phyloP scores from a whole-genome alignment of 1,284 basidiomycete species.

The Porphyrellus sp. region DNA sequence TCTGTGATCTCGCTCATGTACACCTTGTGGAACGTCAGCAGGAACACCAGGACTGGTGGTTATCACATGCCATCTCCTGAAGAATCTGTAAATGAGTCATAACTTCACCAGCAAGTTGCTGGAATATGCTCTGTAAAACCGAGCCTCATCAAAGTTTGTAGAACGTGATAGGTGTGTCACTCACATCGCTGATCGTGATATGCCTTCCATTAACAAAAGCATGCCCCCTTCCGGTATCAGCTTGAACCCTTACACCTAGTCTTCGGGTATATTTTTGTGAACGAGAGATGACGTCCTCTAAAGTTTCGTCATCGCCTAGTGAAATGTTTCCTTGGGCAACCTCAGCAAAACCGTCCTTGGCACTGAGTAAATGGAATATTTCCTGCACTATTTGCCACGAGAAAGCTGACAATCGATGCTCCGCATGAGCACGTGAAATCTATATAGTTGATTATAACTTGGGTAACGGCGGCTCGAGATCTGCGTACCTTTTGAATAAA shows the following conservation, averaged over 20 bases:
- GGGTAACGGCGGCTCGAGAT: not conserved
- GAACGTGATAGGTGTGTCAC: constrained; percentile 26
- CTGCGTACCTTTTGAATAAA: constrained; percentile 56
- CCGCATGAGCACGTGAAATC: constrained; percentile 39
- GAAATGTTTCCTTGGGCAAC: constrained; percentile 39
- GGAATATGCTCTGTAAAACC: constrained; percentile 57
- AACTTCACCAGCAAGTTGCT: constrained; percentile 62
- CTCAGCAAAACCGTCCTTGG: constrained; percentile 37
- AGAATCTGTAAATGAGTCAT: constrained; percentile 62
- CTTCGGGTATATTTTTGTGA: constrained; percentile 52
- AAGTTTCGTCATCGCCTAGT: constrained; percentile 19
- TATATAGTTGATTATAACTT: constrained; percentile 13
- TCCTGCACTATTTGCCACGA: constrained; percentile 46
- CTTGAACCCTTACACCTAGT: constrained; percentile 39
- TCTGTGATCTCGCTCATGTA: constrained; percentile 64
- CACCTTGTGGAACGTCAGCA: constrained; percentile 44
- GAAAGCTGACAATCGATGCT: constrained; percentile 37
- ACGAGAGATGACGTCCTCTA: constrained; percentile 39
- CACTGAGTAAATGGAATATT: constrained; percentile 41
- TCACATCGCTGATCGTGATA: constrained; percentile 66
- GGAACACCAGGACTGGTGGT: not conserved
- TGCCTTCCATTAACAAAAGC: constrained; percentile 89
- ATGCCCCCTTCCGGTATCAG: constrained; percentile 46
- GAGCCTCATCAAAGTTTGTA: not conserved
- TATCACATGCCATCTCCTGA: constrained; percentile 61